Percentiles rank a stretch among this genome's conserved stretches.
These are phyloP conservation scores for Cryphonectria naterciae DNA, from an alignment of 2,329 filamentous ascomycete genomes.

Conservation along the genomic window DNA sequence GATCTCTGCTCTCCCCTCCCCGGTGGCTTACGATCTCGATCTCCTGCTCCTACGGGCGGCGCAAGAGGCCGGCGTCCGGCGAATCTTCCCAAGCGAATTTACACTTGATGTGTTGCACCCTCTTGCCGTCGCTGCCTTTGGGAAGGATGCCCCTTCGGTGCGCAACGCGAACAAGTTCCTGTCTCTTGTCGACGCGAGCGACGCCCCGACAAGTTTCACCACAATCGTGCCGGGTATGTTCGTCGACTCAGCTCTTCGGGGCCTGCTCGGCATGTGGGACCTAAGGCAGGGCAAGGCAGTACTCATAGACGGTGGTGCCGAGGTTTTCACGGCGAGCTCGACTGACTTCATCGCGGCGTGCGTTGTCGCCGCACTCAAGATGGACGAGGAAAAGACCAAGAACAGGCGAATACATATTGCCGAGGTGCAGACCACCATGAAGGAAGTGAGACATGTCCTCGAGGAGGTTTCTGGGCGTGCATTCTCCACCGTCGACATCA, in stretches of 20 bases:
- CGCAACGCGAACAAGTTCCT: not conserved
- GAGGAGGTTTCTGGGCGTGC: not conserved
- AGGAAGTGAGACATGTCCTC: not conserved
- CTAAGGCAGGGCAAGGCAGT: not conserved
- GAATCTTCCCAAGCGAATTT: constrained; percentile 13
- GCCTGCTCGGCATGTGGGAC: not conserved
- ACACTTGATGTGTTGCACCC: constrained; percentile 8
- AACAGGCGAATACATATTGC: constrained; percentile 5
- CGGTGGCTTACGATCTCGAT: not conserved
- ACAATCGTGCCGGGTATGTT: constrained; percentile 8
- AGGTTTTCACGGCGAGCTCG: constrained; percentile 9
- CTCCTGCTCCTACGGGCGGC: constrained; percentile 1
- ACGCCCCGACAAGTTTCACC: constrained; percentile 1
- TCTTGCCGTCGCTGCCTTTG: not conserved
- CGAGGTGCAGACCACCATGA: constrained; percentile 5
- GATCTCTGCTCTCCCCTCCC: not conserved
- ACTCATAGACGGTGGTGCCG: constrained; percentile 2
- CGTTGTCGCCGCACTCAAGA: constrained; percentile 7
- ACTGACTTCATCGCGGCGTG: constrained; percentile 4
- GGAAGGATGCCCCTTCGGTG: not conserved
- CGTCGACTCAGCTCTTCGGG: not conserved
- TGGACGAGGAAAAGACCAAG: constrained; percentile 13
- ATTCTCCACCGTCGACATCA: not conserved
- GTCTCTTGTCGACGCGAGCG: not conserved
- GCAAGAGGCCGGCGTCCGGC: constrained; percentile 5